Base-by-base conservation (phyloP, 208 protist species). In the Leishmania arabica region DNA sequence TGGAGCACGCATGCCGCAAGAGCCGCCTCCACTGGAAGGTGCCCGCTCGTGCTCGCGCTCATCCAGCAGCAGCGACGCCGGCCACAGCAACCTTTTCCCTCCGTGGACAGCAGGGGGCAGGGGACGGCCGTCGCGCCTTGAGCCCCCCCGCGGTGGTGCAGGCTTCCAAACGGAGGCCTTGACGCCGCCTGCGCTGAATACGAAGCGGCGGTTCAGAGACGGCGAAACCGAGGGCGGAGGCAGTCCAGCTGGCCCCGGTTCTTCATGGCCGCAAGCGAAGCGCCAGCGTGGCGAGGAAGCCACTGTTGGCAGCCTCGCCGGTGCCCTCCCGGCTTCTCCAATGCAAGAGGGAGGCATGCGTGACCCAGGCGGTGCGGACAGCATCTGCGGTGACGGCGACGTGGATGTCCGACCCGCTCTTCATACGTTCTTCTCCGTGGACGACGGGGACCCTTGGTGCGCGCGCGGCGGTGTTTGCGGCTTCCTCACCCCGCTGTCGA, bases 401-500 rank as follows among this genome's bases (percentile, higher is more conserved):
- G 68, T 15, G 15, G 68, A 72, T 49, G 68, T 8, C 24, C 8
- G 11, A 31, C 37, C 42, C 21, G 7, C 4, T 47, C 68, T 53
- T 72, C 19, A 27, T 47, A 6, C 60, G 8, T 19, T 7, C 42
- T 51, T 24, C 27, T 53, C 68, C 40, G 68, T 37, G 68, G 17
- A 58, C 27, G 42, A 56, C n/a, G 27, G 3, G 8, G 69, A 34
- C n/a, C 27, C 13, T 49, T 37, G 40, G 34, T 24, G 11, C 40
- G 19, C 69, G 69, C 49, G 31, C 4, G 21, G n/a, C 49, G 49
- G 51, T 49, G 71, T 42, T 40, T 11, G 31, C 31, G 75, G 75
- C 34, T 78, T 66, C 37, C 40, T 66, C 42, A 78, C 75, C 13
- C 75, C 75, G 1, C 24, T 78, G 13, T 49, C 75, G 21, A 78